phyloP scores from a whole-genome alignment of 23 red algal genomes.

The Gracilariopsis chorda region DNA sequence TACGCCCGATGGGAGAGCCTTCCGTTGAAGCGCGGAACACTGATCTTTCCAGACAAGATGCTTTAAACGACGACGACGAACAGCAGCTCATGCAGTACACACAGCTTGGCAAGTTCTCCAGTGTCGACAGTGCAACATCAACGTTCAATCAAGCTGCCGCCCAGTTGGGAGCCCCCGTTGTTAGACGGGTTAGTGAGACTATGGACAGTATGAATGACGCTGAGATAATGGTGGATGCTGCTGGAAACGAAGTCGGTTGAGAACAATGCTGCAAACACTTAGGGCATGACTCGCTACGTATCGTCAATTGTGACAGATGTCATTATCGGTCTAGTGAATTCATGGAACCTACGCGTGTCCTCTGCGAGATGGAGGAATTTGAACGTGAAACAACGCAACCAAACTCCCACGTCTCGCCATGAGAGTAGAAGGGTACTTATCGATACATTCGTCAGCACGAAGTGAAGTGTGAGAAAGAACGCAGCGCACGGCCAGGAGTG shows the following conservation, averaged over 20 bases:
- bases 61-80: not conserved
- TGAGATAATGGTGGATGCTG: slow-evolving; percentile 8
- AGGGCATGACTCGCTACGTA: no score
- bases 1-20: not conserved
- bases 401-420: no score
- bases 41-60: not conserved
- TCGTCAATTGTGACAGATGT: no score
- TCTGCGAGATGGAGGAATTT: no score
- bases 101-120: slow-evolving; percentile 42
- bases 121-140: slow-evolving; percentile 54
- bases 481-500: no score
- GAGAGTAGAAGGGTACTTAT: no score
- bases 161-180: slow-evolving; percentile 14
- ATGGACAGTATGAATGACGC: slow-evolving; percentile 52
- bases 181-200: slow-evolving; percentile 49
- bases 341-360: no score
- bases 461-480: no score
- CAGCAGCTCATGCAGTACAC: slow-evolving; percentile 8
- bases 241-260: not conserved
- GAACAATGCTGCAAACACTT: not conserved
- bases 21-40: not conserved
- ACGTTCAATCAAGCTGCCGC: slow-evolving; percentile 46
- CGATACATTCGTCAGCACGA: no score
- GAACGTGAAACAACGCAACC: no score
- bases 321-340: no score